Conservation (phyloP, 352 stramenopile species). For the Lagenidium sp. region DNA sequence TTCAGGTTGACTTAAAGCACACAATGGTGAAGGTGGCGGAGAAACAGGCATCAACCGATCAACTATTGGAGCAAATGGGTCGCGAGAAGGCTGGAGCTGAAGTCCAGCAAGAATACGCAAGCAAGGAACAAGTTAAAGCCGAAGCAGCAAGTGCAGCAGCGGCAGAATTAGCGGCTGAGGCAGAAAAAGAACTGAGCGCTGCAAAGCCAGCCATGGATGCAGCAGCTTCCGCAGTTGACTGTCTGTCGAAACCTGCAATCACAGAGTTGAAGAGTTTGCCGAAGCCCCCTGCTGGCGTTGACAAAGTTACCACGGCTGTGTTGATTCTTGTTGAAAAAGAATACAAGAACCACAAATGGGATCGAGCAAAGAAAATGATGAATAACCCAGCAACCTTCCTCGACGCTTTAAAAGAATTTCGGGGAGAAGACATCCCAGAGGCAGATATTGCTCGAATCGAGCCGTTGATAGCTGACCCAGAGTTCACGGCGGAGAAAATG, state of each 20-base stretch:
- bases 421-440: conserved; percentile 93
- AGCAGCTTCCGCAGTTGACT: conserved; percentile 92
- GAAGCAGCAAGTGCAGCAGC: conserved; percentile 88
- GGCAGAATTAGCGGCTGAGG: conserved; percentile 89
- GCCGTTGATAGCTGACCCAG: conserved; percentile 87
- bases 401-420: conserved; percentile 88
- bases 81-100: conserved; percentile 90
- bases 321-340: conserved; percentile 97
- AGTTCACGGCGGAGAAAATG: conserved; percentile 96
- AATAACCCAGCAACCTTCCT: conserved; percentile 95
- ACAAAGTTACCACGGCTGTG: conserved; percentile 94
- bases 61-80: conserved; percentile 92
- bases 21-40: conserved; percentile 95
- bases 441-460: conserved; percentile 90
- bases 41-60: conserved; percentile 93
- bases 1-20: conserved; percentile 93
- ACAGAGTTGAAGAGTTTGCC: conserved; percentile 95
- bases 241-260: conserved; percentile 94
- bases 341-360: conserved; percentile 98
- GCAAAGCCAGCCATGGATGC: conserved; percentile 97
- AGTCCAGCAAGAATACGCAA: conserved; percentile 92
- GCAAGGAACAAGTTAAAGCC: conserved; percentile 91
- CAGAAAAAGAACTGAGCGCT: conserved; percentile 92
- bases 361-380: conserved; percentile 99
- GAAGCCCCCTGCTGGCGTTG: conserved; percentile 93